Conservation (phyloP, 495 filamentous ascomycete genomes). For the Neurospora tetrasperma region DNA sequence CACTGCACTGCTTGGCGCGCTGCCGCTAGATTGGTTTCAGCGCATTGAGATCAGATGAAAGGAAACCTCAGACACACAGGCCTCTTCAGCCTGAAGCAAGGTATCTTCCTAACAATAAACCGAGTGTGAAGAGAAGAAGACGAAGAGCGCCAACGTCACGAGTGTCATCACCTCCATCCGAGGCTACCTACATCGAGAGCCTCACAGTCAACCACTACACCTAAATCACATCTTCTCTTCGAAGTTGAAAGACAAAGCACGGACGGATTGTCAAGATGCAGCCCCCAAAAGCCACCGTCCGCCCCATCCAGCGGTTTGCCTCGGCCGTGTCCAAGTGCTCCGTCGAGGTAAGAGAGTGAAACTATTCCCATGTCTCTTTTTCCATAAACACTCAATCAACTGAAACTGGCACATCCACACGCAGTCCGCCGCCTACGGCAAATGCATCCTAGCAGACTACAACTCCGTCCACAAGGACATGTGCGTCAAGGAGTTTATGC, state of each 20-base stretch:
- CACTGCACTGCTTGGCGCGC: not conserved
- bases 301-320: constrained; percentile 87
- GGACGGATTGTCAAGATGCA: constrained; percentile 12
- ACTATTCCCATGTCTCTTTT: not conserved
- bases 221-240: too few species aligned
- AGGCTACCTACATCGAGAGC: too few species aligned
- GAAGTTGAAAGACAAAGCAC: too few species aligned
- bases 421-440: constrained; percentile 50
- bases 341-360: constrained; percentile 51
- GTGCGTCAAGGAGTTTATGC: constrained; percentile 77
- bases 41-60: not conserved
- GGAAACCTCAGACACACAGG: not conserved
- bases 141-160: not conserved
- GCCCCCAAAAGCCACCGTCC: constrained; percentile 14
- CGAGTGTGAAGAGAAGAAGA: not conserved
- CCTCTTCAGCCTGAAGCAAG: not conserved
- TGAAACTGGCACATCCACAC: too few species aligned
- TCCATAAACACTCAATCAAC: too few species aligned
- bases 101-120: not conserved
- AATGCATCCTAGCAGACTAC: constrained; percentile 86
- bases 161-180: not conserved
- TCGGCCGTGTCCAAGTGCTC: constrained; percentile 75
- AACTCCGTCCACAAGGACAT: constrained; percentile 86
- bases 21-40: not conserved
- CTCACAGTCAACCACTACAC: too few species aligned